phyloP scores from a whole-genome alignment of 1,139 yeast species.

The Debaryomyces udenii region DNA sequence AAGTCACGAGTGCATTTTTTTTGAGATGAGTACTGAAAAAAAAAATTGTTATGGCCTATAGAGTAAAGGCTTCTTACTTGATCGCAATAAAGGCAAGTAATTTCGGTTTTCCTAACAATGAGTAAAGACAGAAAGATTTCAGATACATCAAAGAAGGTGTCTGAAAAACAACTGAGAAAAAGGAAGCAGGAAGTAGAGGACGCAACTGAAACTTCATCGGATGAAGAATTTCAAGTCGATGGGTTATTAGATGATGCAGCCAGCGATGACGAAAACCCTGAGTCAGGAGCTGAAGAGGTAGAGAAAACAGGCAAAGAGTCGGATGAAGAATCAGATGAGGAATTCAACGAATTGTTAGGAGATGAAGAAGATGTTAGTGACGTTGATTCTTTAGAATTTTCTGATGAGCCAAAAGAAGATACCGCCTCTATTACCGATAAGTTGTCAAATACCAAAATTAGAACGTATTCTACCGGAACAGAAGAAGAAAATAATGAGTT shows the following conservation, averaged over 20 bases:
- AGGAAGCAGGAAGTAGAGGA: slow-evolving; percentile 24
- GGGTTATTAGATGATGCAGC: slow-evolving; percentile 34
- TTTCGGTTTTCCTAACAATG: slow-evolving; percentile 12
- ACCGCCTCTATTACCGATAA: slow-evolving; percentile 55
- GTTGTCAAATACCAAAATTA: slow-evolving; percentile 54
- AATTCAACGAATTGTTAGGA: slow-evolving; percentile 59
- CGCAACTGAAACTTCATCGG: slow-evolving; percentile 20
- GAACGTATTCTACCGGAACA: slow-evolving; percentile 47
- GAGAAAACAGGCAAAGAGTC: slow-evolving; percentile 33
- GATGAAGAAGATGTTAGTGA: slow-evolving; percentile 47
- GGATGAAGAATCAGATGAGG: slow-evolving; percentile 52
- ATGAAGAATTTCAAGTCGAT: slow-evolving; percentile 31
- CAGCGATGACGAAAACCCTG: slow-evolving; percentile 21
- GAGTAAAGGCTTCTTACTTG: neutral
- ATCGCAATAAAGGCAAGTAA: neutral
- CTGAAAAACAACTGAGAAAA: slow-evolving; percentile 16
- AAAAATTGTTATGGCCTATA: slow-evolving; percentile 1
- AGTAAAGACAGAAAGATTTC: slow-evolving; percentile 14
- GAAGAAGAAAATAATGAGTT: slow-evolving; percentile 35
- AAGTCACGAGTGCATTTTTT: slow-evolving; percentile 7
- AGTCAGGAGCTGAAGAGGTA: slow-evolving; percentile 25
- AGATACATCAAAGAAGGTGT: slow-evolving; percentile 7
- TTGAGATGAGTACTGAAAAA: slow-evolving; percentile 11
- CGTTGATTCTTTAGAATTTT: slow-evolving; percentile 43
- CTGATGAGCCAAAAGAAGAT: slow-evolving; percentile 55